Evolutionary conservation across 1,284 basidiomycete species (phyloP).

Genomic region (Boletus semigastroideus): DNA sequence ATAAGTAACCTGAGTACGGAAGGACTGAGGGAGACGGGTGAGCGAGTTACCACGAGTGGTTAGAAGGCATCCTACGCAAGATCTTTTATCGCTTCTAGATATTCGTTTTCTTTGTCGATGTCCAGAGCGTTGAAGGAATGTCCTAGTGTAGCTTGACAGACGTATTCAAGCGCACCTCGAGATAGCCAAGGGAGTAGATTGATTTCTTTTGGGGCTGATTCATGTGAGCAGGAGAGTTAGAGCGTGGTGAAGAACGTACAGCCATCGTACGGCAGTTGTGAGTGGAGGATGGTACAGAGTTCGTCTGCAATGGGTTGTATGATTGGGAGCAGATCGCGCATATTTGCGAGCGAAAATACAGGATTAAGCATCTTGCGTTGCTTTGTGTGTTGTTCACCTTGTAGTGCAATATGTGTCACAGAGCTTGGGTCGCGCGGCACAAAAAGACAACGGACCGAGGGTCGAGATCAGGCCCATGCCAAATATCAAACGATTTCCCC

Average conservation of each 20-base stretch:
- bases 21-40: slow-evolving; percentile 34
- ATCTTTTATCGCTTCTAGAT: slow-evolving; percentile 47
- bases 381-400: slow-evolving; percentile 49
- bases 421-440: slow-evolving; percentile 23
- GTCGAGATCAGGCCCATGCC: slow-evolving; percentile 32
- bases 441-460: slow-evolving; percentile 32
- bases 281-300: slow-evolving; percentile 12
- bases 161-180: slow-evolving; percentile 49
- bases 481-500: slow-evolving; percentile 29
- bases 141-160: slow-evolving; percentile 49
- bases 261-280: slow-evolving; percentile 24
- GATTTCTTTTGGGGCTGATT: slow-evolving; percentile 31
- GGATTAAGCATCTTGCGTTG: slow-evolving; percentile 52
- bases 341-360: slow-evolving; percentile 47
- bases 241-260: slow-evolving; percentile 13
- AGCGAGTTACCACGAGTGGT: slow-evolving; percentile 1
- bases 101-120: slow-evolving; percentile 43
- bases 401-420: background rate
- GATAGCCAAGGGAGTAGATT: slow-evolving; percentile 53
- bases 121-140: slow-evolving; percentile 54
- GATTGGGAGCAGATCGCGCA: slow-evolving; percentile 45
- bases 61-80: slow-evolving; percentile 40
- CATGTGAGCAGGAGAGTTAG: background rate
- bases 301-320: slow-evolving; percentile 48
- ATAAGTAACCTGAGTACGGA: slow-evolving; percentile 46